Conservation (phyloP, 2,329 filamentous ascomycete genomes). For the Ophiostoma ulmi region DNA sequence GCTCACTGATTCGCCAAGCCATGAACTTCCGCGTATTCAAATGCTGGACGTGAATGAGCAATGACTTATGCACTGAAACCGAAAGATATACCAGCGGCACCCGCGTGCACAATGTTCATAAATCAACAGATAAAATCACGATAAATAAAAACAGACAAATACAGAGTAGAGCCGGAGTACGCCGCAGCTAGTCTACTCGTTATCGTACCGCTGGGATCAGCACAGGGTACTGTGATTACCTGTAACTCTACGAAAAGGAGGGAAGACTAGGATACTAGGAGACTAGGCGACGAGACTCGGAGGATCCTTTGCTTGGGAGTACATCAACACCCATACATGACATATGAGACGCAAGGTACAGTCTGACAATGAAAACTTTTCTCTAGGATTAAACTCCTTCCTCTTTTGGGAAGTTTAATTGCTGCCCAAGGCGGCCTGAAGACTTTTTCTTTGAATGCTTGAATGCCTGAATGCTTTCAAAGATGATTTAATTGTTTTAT, state of each 20-base stretch:
- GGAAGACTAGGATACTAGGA: neutral
- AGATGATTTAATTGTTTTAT: no score
- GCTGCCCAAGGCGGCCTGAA: neutral
- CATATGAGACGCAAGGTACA: neutral
- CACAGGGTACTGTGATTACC: neutral
- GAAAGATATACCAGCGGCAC: neutral
- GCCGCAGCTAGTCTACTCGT: neutral
- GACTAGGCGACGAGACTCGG: neutral
- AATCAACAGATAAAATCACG: neutral
- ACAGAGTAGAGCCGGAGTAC: neutral
- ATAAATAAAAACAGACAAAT: neutral
- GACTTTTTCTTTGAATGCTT: neutral
- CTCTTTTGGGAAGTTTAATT: neutral
- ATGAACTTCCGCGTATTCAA: neutral
- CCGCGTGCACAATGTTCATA: neutral
- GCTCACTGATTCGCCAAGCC: neutral
- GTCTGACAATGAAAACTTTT: neutral
- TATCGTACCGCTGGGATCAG: neutral
- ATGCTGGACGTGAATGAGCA: no score
- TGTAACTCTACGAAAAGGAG: neutral
- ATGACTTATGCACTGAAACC: neutral
- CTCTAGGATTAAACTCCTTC: neutral
- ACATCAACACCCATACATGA: slow-evolving; percentile 3
- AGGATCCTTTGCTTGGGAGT: neutral
- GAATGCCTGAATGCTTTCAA: no score